Percentiles rank a stretch among this genome's conserved stretches.
These are phyloP conservation scores for Isabelozyma pseudorhagii DNA, from an alignment of 805 yeast species.

Conservation along the genomic window DNA sequence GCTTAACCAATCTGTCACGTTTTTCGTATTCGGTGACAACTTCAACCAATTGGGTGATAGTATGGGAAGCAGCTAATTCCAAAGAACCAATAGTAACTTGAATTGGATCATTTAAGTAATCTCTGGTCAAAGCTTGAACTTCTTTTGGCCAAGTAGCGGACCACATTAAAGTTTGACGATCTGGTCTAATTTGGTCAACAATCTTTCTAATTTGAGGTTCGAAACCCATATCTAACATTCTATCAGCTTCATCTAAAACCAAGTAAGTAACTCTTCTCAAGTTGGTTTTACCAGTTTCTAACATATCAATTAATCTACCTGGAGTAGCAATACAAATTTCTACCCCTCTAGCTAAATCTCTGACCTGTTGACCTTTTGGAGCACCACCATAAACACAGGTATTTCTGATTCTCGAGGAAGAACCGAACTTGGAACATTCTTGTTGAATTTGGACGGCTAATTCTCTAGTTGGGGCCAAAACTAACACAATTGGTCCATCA, in stretches of 20 bases:
- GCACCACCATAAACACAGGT: conserved; percentile 99
- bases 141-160: conserved; percentile 99
- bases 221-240: conserved; percentile 99
- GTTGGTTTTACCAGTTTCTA: conserved; percentile 92
- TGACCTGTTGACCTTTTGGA: conserved; percentile 95
- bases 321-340: conserved; percentile 98
- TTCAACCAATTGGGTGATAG: conserved; percentile 89
- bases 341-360: conserved; percentile 92
- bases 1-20: conserved; percentile 83
- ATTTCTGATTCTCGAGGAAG: conserved; percentile 89
- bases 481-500: conserved; percentile 96
- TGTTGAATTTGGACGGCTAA: conserved; percentile 95
- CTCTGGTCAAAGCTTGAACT: conserved; percentile 89
- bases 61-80: conserved; percentile 95
- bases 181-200: conserved; percentile 97
- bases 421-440: conserved; percentile 94
- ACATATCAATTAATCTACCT: conserved; percentile 97
- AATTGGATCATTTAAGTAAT: conserved; percentile 86
- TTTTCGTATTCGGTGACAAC: conserved; percentile 90
- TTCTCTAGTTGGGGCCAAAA: conserved; percentile 98
- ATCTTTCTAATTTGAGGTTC: conserved; percentile 99
- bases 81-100: conserved; percentile 96
- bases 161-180: conserved; percentile 99
- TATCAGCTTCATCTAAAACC: conserved; percentile 98
- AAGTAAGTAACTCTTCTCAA: conserved; percentile 94